phyloP scores from a whole-genome alignment of 352 stramenopile species.

The Phytophthora fragariae region DNA sequence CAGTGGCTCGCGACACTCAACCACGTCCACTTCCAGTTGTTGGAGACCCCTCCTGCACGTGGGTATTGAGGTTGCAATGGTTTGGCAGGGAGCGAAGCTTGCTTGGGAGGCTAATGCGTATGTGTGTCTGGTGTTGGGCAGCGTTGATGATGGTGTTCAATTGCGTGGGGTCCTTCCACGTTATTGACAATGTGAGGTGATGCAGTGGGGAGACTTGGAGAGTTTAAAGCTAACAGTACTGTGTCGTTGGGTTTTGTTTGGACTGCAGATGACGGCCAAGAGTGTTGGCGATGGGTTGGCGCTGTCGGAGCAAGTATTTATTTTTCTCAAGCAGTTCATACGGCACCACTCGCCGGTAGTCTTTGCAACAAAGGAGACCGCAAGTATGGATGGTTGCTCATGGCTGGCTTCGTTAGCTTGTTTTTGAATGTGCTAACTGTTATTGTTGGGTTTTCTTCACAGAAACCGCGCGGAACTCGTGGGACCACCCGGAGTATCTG shows the following conservation, averaged over 20 bases:
- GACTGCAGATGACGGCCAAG: constrained; percentile 54
- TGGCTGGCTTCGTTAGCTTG: background rate
- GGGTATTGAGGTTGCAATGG: constrained; percentile 18
- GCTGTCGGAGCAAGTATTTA: constrained; percentile 68
- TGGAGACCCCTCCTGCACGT: constrained; percentile 58
- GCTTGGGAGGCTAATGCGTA: constrained; percentile 3
- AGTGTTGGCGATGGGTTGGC: constrained; percentile 61
- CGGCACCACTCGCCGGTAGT: constrained; percentile 76
- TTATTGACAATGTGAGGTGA: constrained; percentile 67
- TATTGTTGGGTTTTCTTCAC: background rate
- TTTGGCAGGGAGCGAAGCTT: background rate
- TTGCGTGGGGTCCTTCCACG: constrained; percentile 66
- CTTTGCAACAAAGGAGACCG: constrained; percentile 57
- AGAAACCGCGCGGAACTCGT: constrained; percentile 38
- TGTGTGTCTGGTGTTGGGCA: constrained; percentile 21
- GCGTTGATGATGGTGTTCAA: constrained; percentile 70
- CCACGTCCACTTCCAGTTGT: constrained; percentile 70
- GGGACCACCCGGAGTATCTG: constrained; percentile 65
- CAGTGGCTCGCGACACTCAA: constrained; percentile 82
- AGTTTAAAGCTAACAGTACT: background rate
- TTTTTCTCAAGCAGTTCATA: constrained; percentile 76
- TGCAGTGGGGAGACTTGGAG: background rate
- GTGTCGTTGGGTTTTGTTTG: background rate
- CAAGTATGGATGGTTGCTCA: constrained; percentile 30
- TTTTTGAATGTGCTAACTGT: background rate